Evolutionary conservation across 257 asterid species (phyloP).

Genomic region (Rhazya stricta): DNA sequence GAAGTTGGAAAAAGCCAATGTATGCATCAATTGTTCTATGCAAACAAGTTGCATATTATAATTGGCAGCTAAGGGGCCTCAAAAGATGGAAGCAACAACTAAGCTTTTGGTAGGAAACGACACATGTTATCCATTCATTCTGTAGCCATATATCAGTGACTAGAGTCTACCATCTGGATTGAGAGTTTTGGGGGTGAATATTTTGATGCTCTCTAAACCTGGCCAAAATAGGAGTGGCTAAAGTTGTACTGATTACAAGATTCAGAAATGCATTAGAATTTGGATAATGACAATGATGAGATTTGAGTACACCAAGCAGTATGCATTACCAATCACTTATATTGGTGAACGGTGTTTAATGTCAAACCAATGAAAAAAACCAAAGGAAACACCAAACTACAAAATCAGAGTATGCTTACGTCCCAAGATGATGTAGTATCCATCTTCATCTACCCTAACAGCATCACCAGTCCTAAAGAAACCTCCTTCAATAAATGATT

Average conservation of each 20-base stretch:
- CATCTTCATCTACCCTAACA: constrained; percentile 80
- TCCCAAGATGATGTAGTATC: constrained; percentile 88
- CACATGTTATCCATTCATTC: too few species aligned
- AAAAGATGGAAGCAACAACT: not conserved
- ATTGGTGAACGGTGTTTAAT: not conserved
- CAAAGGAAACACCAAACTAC: not conserved
- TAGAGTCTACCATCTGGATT: not conserved
- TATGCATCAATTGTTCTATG: not conserved
- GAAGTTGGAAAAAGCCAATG: not conserved
- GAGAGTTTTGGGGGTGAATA: not conserved
- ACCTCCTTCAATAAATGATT: constrained; percentile 73
- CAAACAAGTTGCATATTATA: not conserved
- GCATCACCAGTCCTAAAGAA: constrained; percentile 98
- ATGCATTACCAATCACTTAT: not conserved
- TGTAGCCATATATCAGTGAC: not conserved
- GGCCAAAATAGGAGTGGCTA: not conserved
- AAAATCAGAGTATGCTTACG: constrained; percentile 48
- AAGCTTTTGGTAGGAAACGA: not conserved
- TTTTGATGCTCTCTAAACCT: not conserved
- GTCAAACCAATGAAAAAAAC: not conserved
- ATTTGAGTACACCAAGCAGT: not conserved
- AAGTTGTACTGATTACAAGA: too few species aligned
- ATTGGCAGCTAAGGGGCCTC: not conserved
- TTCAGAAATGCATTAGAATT: too few species aligned
- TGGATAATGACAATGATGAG: not conserved